Conservation (phyloP, 2,329 filamentous ascomycete species). For the Claviceps sp. region DNA sequence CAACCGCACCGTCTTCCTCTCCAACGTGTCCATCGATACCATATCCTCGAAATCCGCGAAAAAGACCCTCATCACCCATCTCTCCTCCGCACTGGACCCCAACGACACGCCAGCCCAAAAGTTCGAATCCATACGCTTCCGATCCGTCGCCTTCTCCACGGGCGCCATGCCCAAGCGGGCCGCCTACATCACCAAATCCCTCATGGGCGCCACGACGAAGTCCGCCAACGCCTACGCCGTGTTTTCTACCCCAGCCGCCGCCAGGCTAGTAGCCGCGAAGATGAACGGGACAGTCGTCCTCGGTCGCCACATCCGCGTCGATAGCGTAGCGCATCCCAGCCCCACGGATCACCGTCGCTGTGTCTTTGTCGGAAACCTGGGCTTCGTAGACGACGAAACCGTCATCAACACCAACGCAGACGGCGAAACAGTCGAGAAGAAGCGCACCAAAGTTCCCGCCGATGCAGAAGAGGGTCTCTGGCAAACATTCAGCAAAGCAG, state of each 20-base stretch:
- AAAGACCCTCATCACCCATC: slow-evolving; percentile 62
- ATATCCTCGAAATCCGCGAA: slow-evolving; percentile 72
- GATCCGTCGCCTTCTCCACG: slow-evolving; percentile 75
- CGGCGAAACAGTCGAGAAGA: slow-evolving; percentile 55
- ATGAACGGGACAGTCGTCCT: slow-evolving; percentile 79
- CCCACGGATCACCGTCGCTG: slow-evolving; percentile 76
- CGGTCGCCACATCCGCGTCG: slow-evolving; percentile 77
- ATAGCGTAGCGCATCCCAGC: slow-evolving; percentile 79
- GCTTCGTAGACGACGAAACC: slow-evolving; percentile 88
- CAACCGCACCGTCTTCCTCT: slow-evolving; percentile 78
- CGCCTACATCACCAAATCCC: slow-evolving; percentile 79
- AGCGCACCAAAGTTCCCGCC: slow-evolving; percentile 59
- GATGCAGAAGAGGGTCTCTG: slow-evolving; percentile 91
- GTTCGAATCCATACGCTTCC: slow-evolving; percentile 84
- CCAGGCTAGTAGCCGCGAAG: slow-evolving; percentile 58
- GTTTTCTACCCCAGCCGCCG: slow-evolving; percentile 62
- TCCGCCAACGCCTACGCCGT: slow-evolving; percentile 92
- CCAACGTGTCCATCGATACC: slow-evolving; percentile 74
- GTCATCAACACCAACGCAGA: slow-evolving; percentile 51
- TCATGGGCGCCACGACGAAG: slow-evolving; percentile 84
- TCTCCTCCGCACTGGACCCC: slow-evolving; percentile 57
- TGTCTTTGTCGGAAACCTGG: slow-evolving; percentile 91
- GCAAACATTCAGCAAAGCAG: slow-evolving; percentile 61
- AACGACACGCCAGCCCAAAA: slow-evolving; percentile 47
- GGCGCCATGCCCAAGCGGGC: slow-evolving; percentile 76